These are phyloP conservation scores for Chalciporus piperatus DNA, from an alignment of 768 basidiomycete species.

Conservation along the genomic window DNA sequence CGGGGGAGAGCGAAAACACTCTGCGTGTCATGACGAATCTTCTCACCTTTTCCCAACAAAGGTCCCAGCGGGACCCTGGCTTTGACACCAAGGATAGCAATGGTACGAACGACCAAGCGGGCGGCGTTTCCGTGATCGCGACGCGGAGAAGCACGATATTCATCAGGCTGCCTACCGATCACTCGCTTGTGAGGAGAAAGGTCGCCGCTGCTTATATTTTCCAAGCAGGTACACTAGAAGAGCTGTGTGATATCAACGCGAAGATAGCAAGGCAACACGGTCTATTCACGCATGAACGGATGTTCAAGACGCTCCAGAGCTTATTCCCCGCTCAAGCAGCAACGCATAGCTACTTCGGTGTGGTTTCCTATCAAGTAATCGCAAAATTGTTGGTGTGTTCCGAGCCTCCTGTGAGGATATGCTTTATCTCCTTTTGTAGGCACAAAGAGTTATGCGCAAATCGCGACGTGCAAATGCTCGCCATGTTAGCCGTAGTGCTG, in stretches of 20 bases:
- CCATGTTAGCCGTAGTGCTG: slow-evolving; percentile 69
- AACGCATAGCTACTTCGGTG: slow-evolving; percentile 25
- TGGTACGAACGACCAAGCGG: slow-evolving; percentile 13
- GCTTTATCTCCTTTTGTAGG: slow-evolving; percentile 27
- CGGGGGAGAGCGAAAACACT: slow-evolving; percentile 55
- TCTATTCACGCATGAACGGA: slow-evolving; percentile 67
- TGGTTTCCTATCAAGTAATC: slow-evolving; percentile 38
- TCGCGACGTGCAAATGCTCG: slow-evolving; percentile 80
- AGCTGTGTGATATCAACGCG: slow-evolving; percentile 60
- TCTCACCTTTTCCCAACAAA: slow-evolving; percentile 55
- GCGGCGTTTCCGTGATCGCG: slow-evolving; percentile 26
- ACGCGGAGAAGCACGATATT: slow-evolving; percentile 57
- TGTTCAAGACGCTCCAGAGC: slow-evolving; percentile 55
- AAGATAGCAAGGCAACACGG: slow-evolving; percentile 54
- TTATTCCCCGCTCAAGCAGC: slow-evolving; percentile 38
- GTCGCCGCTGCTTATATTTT: slow-evolving; percentile 67
- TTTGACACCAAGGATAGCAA: slow-evolving; percentile 38
- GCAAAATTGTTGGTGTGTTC: slow-evolving; percentile 45
- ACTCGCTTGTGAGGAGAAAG: slow-evolving; percentile 46
- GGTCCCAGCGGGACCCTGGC: slow-evolving; percentile 37
- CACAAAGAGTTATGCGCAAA: slow-evolving; percentile 40
- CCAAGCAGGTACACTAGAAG: slow-evolving; percentile 37
- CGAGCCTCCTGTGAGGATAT: not conserved
- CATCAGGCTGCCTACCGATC: slow-evolving; percentile 49
- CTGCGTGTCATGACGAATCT: slow-evolving; percentile 78